These are phyloP conservation scores for Erucastrum elatum DNA, from an alignment of 345 rosid genomes.

Conservation along the genomic window DNA sequence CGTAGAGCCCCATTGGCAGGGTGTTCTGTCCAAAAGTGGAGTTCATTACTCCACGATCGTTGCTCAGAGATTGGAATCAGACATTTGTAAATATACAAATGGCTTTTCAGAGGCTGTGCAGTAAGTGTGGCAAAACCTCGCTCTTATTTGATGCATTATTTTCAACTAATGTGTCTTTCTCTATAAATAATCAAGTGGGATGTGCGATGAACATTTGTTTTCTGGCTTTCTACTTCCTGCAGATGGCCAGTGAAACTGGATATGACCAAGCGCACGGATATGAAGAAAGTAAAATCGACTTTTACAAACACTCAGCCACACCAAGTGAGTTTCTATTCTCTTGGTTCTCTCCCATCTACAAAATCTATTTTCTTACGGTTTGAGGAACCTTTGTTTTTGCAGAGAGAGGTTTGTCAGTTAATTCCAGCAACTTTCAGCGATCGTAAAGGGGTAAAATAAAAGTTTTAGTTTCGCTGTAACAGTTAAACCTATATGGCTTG, in stretches of 20 bases:
- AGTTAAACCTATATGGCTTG: background rate
- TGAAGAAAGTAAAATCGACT: constrained; percentile 74
- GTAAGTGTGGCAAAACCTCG: constrained; percentile 49
- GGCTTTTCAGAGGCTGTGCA: constrained; percentile 78
- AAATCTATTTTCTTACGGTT: background rate
- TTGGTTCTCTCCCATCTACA: constrained; percentile 1
- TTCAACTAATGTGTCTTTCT: constrained; percentile 22
- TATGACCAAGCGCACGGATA: constrained; percentile 92
- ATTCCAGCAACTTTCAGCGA: constrained; percentile 66
- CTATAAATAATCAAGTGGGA: constrained; percentile 16
- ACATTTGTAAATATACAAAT: constrained; percentile 71
- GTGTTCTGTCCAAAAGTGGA: constrained; percentile 82
- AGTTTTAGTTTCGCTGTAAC: constrained; percentile 3
- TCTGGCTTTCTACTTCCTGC: constrained; percentile 41
- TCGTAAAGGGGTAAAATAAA: constrained; percentile 65
- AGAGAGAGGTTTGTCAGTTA: constrained; percentile 93
- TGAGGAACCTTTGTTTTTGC: constrained; percentile 40
- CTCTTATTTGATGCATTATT: constrained; percentile 9
- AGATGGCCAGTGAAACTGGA: constrained; percentile 94
- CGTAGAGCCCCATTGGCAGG: constrained; percentile 72
- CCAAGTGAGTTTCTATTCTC: constrained; percentile 54
- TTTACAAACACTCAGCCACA: constrained; percentile 74
- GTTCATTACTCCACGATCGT: constrained; percentile 79
- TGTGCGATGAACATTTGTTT: constrained; percentile 21
- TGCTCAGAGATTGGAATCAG: constrained; percentile 71